phyloP scores from a whole-genome alignment of 1,284 basidiomycete genomes.

The Rhodotorula sp. region DNA sequence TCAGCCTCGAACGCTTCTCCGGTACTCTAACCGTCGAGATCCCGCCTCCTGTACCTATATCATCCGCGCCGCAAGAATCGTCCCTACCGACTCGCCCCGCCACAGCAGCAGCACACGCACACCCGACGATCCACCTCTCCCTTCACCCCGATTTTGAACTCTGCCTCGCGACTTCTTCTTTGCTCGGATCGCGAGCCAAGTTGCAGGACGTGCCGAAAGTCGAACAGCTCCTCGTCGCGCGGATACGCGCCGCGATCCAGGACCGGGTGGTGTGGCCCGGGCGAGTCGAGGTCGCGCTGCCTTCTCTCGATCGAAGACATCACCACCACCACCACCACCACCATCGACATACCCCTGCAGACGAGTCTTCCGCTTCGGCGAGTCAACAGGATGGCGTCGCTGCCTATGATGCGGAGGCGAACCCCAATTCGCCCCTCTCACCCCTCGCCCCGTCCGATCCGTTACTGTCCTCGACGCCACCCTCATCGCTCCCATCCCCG shows the following conservation, averaged over 20 bases:
- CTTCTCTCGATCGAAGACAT: not conserved
- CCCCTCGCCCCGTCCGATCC: not conserved
- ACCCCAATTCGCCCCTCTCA: not conserved
- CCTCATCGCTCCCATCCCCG: not conserved
- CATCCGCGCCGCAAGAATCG: constrained; percentile 4
- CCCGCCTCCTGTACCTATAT: not conserved
- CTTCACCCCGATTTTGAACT: constrained; percentile 59
- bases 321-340: constrained; percentile 7
- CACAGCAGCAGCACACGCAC: constrained; percentile 29
- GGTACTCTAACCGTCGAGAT: constrained; percentile 52
- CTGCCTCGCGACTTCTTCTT: constrained; percentile 55
- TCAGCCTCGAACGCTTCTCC: constrained; percentile 56
- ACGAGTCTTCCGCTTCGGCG: not conserved
- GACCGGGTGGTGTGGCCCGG: constrained; percentile 41
- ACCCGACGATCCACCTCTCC: constrained; percentile 53
- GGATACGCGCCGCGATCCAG: constrained; percentile 54
- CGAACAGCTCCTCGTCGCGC: constrained; percentile 57
- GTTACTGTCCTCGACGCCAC: not conserved
- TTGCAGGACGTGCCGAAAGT: constrained; percentile 61
- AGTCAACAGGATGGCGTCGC: not conserved
- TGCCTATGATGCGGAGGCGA: not conserved
- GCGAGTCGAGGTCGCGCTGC: constrained; percentile 30
- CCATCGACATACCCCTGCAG: not conserved
- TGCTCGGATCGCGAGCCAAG: constrained; percentile 58
- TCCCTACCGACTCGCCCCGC: constrained; percentile 15